A percentile compares a stretch with the other conserved stretches of the same genome.
These are phyloP conservation scores for Cyphellophora attinorum DNA, from an alignment of 2,329 filamentous ascomycete genomes.

Conservation along the genomic window DNA sequence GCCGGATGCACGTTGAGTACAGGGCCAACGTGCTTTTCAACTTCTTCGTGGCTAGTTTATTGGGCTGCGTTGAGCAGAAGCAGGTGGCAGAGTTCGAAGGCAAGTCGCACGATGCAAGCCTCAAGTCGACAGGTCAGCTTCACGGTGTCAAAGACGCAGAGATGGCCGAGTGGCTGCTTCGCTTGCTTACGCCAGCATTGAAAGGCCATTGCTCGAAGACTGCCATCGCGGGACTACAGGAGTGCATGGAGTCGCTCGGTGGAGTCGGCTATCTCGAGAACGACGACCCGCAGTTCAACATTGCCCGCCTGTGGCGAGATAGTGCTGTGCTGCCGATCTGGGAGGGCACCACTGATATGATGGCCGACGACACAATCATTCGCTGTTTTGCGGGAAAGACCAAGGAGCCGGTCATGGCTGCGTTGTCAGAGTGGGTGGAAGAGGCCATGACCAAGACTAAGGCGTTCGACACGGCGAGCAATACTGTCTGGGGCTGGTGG, in stretches of 20 bases:
- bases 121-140: too few relatives aligned
- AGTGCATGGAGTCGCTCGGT: constrained; percentile 24
- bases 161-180: constrained; percentile 19
- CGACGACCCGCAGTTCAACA: constrained; percentile 51
- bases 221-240: constrained; percentile 11
- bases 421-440: background rate
- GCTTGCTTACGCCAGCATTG: constrained; percentile 24
- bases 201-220: constrained; percentile 20
- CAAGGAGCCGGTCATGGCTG: too few relatives aligned
- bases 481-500: background rate
- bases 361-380: constrained; percentile 15
- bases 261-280: constrained; percentile 25
- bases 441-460: background rate
- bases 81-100: constrained; percentile 3
- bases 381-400: constrained; percentile 3
- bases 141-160: too few relatives aligned
- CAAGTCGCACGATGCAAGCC: constrained; percentile 21
- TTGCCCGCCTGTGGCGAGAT: constrained; percentile 57
- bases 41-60: constrained; percentile 22
- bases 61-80: constrained; percentile 18
- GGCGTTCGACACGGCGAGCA: background rate
- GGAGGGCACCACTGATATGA: constrained; percentile 63
- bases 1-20: constrained; percentile 20
- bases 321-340: constrained; percentile 55
- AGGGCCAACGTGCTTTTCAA: constrained; percentile 12